Base-by-base conservation (phyloP, 441 rosid species). In the Mallotus repandus region DNA sequence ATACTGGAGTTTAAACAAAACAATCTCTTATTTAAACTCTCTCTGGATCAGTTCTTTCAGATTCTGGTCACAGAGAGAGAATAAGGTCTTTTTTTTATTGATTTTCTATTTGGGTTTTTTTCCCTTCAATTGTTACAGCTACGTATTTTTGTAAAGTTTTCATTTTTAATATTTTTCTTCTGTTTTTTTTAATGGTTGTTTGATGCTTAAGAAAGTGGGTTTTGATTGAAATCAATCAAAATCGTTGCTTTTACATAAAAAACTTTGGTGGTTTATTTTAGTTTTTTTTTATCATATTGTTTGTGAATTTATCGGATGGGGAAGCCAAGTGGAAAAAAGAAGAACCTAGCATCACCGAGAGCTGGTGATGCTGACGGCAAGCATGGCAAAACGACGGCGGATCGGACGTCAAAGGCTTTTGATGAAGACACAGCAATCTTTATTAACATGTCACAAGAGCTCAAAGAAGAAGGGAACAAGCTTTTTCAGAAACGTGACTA, bases 261-360 rank as follows among this genome's bases (percentile, higher is more conserved):
- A 69, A 41, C 46, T 57, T 69, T 21, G 74, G 35, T 78, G 70
- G 25, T 68, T 69, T n/a, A 25, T 3, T 49, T 56, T 18, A 14
- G 21, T 1, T 16, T 60, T 43, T 3, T 68, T 68, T 15, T 29
- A 29, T 38, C 3, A 9, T 11, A 12, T 57, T 19, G 8, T 62
- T 13, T 62, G 38, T 62, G 25, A 66, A 54, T 35, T 53, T 18
- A 6, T 63, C 16, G 66, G 59, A 92, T 94, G 99, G 99, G 99
- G 63, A 95, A 95, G 82, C 98, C 99, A 7, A 80, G 90, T n/a
- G 99, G 92, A 73, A 92, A 86, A 87, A 95, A 93, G 97, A 89
- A 84, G 83, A 72, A 1, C 48, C 83, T 81, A 38, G 79, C 19
- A 38, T 77, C 86, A 29, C 81, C 84, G 25, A 84, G 76, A 64